Base-by-base conservation (phyloP, 2,329 filamentous ascomycete genomes). In the Phaeophleospora eucalypticola region DNA sequence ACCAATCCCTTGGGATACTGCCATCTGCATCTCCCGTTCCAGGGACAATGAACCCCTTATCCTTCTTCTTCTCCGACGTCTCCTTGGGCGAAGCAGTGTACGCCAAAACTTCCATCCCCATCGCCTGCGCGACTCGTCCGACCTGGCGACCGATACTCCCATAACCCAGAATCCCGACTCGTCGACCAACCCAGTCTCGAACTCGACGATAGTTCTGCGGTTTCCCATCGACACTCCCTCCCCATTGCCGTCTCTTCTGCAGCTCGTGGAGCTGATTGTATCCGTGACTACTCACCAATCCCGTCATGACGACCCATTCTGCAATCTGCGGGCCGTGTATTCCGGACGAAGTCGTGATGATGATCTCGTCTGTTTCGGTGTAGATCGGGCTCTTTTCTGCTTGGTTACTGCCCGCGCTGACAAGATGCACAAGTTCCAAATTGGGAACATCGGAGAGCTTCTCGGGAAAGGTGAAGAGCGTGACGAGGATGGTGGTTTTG, bases 101-200 rank as follows among this genome's bases (percentile, higher is more conserved):
- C 1, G 86, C 87, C 61, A 89, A 74, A 0, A 91, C 79, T 20
- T 81, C 74, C 77, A 87, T 83, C 15, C 86, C 87, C 76, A 68
- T 55, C 9, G 63, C 64, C 27, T 61, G 59, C 10, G 61, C 65
- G 14, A 67, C 60, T 12, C 63, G 45, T 10, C 61, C 66, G 2
- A 67, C 77, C 63, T 83, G 80, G 49, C 80, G 67, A 12, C 80
- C 80, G 52, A 83, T 83, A 58, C 75, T 79, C 4, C 80, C 80
- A 55, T 83, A 83, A 0, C 80, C 80, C 9, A 82, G 58, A 12
- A 85, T 76, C 0, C 80, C 82, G 1, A 85, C 68, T 19, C 75
- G 68, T 57, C 78, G 76, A 0, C 78, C 79, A 0, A 81, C 80
- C 44, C 74, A 71, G 58, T 85, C 82, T 38, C 69, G 68, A 4